These are phyloP conservation scores for Sphagnum contortum DNA, from an alignment of 225 moss, liverwort and hornwort genomes.

Conservation along the genomic window DNA sequence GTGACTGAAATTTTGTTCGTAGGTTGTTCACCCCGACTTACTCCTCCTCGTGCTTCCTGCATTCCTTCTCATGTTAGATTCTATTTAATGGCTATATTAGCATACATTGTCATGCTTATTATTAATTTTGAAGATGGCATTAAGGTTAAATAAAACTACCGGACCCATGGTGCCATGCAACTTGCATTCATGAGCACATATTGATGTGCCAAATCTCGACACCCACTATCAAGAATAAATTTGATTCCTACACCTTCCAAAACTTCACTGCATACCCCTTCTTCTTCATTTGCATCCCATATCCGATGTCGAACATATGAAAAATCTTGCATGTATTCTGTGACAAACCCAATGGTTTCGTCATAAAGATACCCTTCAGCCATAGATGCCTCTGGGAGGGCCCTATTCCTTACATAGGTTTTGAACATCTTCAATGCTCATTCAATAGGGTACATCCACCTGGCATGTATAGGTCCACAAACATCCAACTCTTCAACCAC, in stretches of 20 bases:
- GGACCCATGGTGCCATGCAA: no score
- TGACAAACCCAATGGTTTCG: not conserved
- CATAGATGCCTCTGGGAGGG: not conserved
- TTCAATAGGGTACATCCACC: constrained; percentile 10
- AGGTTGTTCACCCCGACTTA: no score
- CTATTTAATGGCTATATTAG: no score
- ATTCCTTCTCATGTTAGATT: no score
- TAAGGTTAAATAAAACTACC: no score
- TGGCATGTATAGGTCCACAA: not conserved
- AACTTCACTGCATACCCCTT: not conserved
- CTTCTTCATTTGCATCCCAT: constrained; percentile 1
- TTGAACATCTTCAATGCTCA: constrained; percentile 3
- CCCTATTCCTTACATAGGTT: not conserved
- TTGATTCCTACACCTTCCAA: not conserved
- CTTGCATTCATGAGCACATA: no score
- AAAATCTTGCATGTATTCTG: not conserved
- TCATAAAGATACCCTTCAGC: constrained; percentile 1
- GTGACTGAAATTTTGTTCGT: no score
- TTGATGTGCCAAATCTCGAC: no score
- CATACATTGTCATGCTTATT: no score
- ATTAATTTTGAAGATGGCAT: no score
- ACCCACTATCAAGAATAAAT: no score
- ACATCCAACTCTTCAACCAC: constrained; percentile 1
- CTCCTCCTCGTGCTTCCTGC: no score
- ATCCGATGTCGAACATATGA: not conserved